Conservation (phyloP, 768 basidiomycete genomes). For the Mycena capillaripes region DNA sequence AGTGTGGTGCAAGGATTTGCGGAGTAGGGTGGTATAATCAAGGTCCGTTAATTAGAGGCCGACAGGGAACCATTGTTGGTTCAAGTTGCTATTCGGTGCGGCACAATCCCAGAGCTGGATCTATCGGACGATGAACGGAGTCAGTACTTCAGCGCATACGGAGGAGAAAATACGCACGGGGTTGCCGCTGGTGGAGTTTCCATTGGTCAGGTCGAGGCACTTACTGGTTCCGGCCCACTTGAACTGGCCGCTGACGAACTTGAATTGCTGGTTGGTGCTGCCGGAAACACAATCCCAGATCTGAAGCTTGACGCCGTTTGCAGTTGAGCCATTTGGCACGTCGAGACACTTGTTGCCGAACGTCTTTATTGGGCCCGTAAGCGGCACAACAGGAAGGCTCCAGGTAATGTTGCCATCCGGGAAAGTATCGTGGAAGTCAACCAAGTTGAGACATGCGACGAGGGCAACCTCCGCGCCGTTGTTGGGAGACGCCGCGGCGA, state of each 20-base stretch:
- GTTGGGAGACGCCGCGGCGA: constrained; percentile 1
- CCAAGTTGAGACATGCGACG: constrained; percentile 1
- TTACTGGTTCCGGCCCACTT: constrained; percentile 6
- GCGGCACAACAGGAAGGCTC: not conserved
- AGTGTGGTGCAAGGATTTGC: too few species aligned
- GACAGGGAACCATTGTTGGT: not conserved
- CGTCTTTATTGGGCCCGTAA: not conserved
- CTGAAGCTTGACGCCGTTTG: constrained; percentile 41
- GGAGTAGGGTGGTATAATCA: too few species aligned
- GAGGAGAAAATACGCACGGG: not conserved
- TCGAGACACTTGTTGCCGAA: constrained; percentile 36
- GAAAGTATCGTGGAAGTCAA: constrained; percentile 6
- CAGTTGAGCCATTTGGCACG: constrained; percentile 35
- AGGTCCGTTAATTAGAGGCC: not conserved
- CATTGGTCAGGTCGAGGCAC: constrained; percentile 25
- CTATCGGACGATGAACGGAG: not conserved
- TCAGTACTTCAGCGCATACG: not conserved
- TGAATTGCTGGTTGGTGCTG: constrained; percentile 15
- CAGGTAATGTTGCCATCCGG: constrained; percentile 21
- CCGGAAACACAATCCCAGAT: constrained; percentile 32
- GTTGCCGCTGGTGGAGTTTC: not conserved
- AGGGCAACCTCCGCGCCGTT: constrained; percentile 2
- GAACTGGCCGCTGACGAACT: not conserved
- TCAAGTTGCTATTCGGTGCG: not conserved
- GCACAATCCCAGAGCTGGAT: constrained; percentile 12